Conservation (phyloP, 176 grass and related monocot genomes). For the Avena atlantica region DNA sequence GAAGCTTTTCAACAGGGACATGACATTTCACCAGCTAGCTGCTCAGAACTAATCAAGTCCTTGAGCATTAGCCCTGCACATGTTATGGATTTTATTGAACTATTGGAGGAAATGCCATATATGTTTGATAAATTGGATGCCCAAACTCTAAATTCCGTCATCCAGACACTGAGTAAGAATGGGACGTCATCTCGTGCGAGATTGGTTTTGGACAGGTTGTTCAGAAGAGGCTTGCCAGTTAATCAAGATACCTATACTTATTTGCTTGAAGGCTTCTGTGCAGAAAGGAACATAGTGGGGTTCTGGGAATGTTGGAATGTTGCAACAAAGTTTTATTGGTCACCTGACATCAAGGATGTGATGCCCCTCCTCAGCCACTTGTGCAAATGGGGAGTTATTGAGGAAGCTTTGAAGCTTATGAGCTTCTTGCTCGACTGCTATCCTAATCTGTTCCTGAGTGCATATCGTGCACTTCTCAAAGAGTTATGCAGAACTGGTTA, state of each 20-base stretch:
- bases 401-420: conserved; percentile 74
- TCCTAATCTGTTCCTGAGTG: conserved; percentile 47
- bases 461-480: conserved; percentile 66
- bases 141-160: conserved; percentile 70
- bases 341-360: conserved; percentile 59
- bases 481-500: conserved; percentile 71
- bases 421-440: conserved; percentile 44
- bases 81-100: conserved; percentile 53
- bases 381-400: conserved; percentile 74
- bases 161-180: conserved; percentile 57
- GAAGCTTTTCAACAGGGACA: conserved; percentile 75
- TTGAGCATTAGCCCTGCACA: conserved; percentile 49
- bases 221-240: conserved; percentile 57
- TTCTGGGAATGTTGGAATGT: conserved; percentile 76
- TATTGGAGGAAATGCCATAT: conserved; percentile 64
- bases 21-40: conserved; percentile 55
- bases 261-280: conserved; percentile 66
- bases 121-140: conserved; percentile 58
- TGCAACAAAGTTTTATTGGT: conserved; percentile 64
- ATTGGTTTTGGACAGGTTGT: conserved; percentile 64
- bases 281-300: conserved; percentile 66
- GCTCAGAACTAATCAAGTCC: conserved; percentile 55
- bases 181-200: conserved; percentile 51
- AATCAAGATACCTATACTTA: conserved; percentile 64
- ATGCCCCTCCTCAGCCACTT: conserved; percentile 54